Conservation (phyloP, 192 early-diverging fungal species). For the Coemansia sp. region DNA sequence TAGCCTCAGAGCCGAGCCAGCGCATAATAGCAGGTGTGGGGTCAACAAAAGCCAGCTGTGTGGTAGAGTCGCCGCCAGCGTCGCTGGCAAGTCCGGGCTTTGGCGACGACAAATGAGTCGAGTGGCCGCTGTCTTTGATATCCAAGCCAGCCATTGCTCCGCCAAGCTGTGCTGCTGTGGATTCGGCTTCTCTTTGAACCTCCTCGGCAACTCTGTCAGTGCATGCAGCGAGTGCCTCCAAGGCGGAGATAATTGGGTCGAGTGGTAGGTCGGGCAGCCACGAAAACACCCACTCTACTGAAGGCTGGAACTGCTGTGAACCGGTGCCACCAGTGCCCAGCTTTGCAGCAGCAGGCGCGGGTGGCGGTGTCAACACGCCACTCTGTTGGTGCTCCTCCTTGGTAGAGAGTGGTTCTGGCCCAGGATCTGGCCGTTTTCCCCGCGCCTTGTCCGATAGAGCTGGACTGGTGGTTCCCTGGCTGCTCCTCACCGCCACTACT, state of each 20-base stretch:
- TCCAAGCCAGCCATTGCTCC: conserved; percentile 1
- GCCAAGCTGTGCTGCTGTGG: conserved; percentile 6
- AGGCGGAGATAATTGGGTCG: conserved; percentile 61
- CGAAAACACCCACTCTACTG: conserved; percentile 50
- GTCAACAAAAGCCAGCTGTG: conserved; percentile 34
- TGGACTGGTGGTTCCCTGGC: conserved; percentile 16
- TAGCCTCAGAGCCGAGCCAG: conserved; percentile 40
- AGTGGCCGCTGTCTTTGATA: not conserved
- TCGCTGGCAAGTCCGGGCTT: not conserved
- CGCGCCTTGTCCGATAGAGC: conserved; percentile 75
- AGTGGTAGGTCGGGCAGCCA: conserved; percentile 74
- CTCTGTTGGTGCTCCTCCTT: conserved; percentile 12
- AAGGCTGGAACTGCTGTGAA: conserved; percentile 37
- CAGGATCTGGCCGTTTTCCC: conserved; percentile 63
- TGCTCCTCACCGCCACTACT: conserved; percentile 5
- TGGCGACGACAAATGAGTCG: not conserved
- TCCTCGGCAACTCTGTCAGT: conserved; percentile 63
- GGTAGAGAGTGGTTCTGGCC: not conserved
- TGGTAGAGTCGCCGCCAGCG: conserved; percentile 15
- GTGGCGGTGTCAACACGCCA: not conserved
- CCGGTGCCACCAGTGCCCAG: not conserved
- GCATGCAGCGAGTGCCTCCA: conserved; percentile 64
- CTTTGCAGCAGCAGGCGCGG: not conserved
- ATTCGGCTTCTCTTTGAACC: conserved; percentile 59
- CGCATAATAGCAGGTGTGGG: conserved; percentile 52